A percentile compares a stretch with the other conserved stretches of the same genome.
phyloP scores from a whole-genome alignment of 345 rosid genomes.

The Acer saccharum region DNA sequence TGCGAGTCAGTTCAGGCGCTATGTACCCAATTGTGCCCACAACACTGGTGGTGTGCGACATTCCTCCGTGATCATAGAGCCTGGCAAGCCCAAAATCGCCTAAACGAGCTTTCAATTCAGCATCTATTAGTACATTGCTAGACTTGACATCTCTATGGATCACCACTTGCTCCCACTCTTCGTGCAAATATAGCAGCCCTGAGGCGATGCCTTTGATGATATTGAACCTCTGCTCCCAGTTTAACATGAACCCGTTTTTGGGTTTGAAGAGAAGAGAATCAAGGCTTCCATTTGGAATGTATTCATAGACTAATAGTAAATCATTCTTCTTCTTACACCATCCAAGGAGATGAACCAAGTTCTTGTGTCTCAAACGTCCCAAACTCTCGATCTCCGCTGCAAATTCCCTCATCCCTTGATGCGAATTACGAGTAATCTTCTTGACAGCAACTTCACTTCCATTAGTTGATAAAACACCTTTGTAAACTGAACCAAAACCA shows the following conservation, averaged over 20 bases:
- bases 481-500: slow-evolving; percentile 74
- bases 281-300: slow-evolving; percentile 71
- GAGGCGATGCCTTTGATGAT: slow-evolving; percentile 68
- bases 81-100: slow-evolving; percentile 90
- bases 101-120: slow-evolving; percentile 59
- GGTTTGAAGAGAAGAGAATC: slow-evolving; percentile 43
- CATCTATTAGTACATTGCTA: slow-evolving; percentile 71
- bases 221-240: slow-evolving; percentile 69
- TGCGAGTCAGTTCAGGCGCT: slow-evolving; percentile 71
- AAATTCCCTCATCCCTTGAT: slow-evolving; percentile 76
- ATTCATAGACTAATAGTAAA: slow-evolving; percentile 70
- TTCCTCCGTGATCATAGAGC: slow-evolving; percentile 59
- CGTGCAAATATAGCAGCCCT: slow-evolving; percentile 65
- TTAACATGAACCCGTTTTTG: slow-evolving; percentile 31
- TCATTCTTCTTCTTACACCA: slow-evolving; percentile 70
- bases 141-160: slow-evolving; percentile 84
- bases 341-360: slow-evolving; percentile 77
- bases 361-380: slow-evolving; percentile 69
- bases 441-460: slow-evolving; percentile 64
- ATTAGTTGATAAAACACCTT: slow-evolving; percentile 43
- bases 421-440: slow-evolving; percentile 55
- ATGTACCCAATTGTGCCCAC: slow-evolving; percentile 84
- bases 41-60: slow-evolving; percentile 54
- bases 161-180: slow-evolving; percentile 77
- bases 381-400: slow-evolving; percentile 77